Evolutionary conservation across 176 grass and related monocot genomes (phyloP).

Genomic region (Musa acuminata): DNA sequence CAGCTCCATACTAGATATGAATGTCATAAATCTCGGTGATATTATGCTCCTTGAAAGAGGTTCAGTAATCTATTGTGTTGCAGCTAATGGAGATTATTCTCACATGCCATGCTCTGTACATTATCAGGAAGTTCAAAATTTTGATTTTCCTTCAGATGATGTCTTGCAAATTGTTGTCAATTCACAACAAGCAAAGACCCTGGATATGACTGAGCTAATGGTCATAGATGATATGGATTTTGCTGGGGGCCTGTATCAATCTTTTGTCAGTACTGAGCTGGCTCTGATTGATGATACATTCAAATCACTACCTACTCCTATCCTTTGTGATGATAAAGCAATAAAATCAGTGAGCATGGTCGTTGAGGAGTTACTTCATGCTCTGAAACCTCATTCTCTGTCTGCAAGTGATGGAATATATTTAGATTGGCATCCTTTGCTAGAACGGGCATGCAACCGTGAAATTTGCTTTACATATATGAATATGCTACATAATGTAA

Average conservation of each 20-base stretch:
- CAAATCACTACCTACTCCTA: conserved; percentile 71
- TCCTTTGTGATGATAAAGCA: conserved; percentile 58
- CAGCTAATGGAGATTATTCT: conserved; percentile 48
- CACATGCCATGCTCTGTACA: conserved; percentile 51
- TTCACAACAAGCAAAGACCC: conserved; percentile 30
- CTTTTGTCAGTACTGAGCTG: conserved; percentile 71
- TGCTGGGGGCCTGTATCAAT: conserved; percentile 50
- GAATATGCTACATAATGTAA: conserved; percentile 50
- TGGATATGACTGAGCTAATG: conserved; percentile 42
- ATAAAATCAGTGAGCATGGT: conserved; percentile 23
- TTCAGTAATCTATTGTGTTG: conserved; percentile 53
- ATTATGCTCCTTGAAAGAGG: conserved; percentile 48
- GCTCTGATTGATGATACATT: conserved; percentile 65
- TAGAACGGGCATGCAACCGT: conserved; percentile 52
- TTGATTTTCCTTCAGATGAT: conserved; percentile 47
- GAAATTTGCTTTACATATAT: conserved; percentile 54
- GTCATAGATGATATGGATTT: conserved; percentile 42
- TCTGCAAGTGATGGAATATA: conserved; percentile 76
- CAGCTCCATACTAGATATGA: conserved; percentile 57
- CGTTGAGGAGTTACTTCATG: conserved; percentile 38
- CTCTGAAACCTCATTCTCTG: conserved; percentile 48
- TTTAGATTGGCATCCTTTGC: conserved; percentile 87
- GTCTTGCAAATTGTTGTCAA: conserved; percentile 45
- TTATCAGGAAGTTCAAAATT: conserved; percentile 63
- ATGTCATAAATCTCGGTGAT: conserved; percentile 53